Base-by-base conservation (phyloP, 208 protist genomes). In the Acanthamoeba rhysodes region DNA sequence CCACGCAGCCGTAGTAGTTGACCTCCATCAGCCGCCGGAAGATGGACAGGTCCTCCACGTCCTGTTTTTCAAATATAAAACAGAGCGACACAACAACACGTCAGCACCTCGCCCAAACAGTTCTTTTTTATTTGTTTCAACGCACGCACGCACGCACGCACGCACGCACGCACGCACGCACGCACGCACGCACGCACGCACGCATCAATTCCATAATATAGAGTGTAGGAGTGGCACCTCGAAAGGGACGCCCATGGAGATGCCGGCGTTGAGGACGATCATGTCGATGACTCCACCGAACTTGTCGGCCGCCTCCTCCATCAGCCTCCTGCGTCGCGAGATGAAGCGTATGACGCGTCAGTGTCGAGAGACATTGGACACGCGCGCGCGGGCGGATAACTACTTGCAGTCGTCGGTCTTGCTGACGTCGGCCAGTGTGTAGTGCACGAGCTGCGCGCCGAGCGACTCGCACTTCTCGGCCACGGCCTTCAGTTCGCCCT, bases 21-120 rank as follows among this genome's bases (percentile, higher is more conserved):
- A 90, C 82, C 10, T 90, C 82, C 82, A 90, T 90, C 57, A 90
- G 82, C 50, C 82, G 48, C 32, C 82, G 37, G 82, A 90, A 90
- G 32, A 90, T 59, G 57, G 82, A 64, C 53, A 90, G 82, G n/a
- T 90, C 82, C 20, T 90, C n/a, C 22, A 90, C 50, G 2, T 90
- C 82, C 57, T 72, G 66, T 24, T 27, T 12, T 59, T 16, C 55
- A 59, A 16, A 59, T 20, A 7, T 20, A 59, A 22, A 2, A 62
- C 10, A 62, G 20, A 62, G 0, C 66, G 66, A 29, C 66, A 14
- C 20, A 72, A 29, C 66, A 34, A 72, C 27, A 12, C 4, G 1
- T 72, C 20, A 72, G 22, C 66, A 29, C 20, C 66, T 27, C 20
- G 4, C 37, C 4, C 37, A 41, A 41, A 41, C n/a, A n/a, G n/a